Conservation (phyloP, 2,329 filamentous ascomycete genomes). For the Eurotiales sp. region DNA sequence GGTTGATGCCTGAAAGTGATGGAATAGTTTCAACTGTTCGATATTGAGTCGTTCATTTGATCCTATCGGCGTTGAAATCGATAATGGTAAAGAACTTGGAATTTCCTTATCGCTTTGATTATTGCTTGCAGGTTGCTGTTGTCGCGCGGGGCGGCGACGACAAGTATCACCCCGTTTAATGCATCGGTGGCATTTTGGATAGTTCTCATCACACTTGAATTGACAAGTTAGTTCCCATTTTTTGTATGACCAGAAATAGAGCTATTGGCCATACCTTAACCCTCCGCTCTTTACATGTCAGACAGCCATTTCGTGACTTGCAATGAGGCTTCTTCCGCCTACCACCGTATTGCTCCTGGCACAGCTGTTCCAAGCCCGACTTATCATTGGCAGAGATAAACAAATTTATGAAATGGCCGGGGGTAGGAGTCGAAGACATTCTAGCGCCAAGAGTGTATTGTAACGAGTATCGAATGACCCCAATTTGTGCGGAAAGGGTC, state of each 20-base stretch:
- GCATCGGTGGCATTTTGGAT: constrained; percentile 11
- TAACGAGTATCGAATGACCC: too few species aligned
- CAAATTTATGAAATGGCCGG: not conserved
- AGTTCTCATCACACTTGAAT: constrained; percentile 14
- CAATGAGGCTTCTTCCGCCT: constrained; percentile 8
- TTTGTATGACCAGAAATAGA: not conserved
- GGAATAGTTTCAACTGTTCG: constrained; percentile 10
- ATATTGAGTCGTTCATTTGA: constrained; percentile 1
- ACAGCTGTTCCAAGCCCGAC: not conserved
- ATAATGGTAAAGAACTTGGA: not conserved
- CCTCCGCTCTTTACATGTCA: constrained; percentile 7
- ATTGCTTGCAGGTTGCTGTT: not conserved
- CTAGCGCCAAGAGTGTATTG: too few species aligned
- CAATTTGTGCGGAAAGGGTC: too few species aligned
- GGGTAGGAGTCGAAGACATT: too few species aligned
- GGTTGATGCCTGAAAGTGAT: constrained; percentile 13
- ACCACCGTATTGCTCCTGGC: not conserved
- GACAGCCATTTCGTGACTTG: constrained; percentile 13
- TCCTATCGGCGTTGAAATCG: not conserved
- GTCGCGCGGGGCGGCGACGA: not conserved
- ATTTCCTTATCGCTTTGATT: not conserved
- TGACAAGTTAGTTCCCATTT: too few species aligned
- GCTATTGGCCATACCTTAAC: constrained; percentile 4
- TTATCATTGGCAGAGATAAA: not conserved
- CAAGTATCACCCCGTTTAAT: constrained; percentile 11